A percentile compares a stretch with the other conserved stretches of the same genome.
These are phyloP conservation scores for Porcisia hertigi DNA, from an alignment of 208 protist species.

Conservation along the genomic window DNA sequence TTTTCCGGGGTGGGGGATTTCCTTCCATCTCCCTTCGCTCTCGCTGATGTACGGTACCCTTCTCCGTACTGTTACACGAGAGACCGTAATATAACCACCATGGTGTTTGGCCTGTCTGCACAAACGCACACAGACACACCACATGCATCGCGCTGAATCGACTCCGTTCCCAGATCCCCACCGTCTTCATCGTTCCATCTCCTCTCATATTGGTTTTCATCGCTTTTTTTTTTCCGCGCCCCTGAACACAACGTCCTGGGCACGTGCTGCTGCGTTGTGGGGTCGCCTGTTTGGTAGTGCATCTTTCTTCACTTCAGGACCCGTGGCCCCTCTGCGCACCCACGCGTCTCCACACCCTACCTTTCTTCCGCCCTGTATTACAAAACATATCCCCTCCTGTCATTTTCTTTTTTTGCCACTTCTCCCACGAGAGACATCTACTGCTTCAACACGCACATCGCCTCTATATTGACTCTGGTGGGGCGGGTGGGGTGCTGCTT, in stretches of 20 bases:
- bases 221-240: background rate
- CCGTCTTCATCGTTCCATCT: background rate
- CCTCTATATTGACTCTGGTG: background rate
- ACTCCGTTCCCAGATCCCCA: background rate
- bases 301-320: background rate
- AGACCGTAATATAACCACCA: background rate
- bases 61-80: background rate
- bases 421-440: background rate
- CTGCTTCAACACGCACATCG: background rate
- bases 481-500: background rate
- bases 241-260: background rate
- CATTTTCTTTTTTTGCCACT: background rate
- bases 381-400: too few relatives aligned
- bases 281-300: background rate
- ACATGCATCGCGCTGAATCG: background rate
- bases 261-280: background rate
- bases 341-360: background rate
- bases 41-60: background rate
- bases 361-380: background rate
- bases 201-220: background rate
- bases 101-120: background rate
- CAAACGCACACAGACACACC: background rate
- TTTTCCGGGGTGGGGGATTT: too few relatives aligned
- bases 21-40: background rate
- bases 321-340: background rate